Evolutionary conservation across 2,329 filamentous ascomycete genomes (phyloP), one percentile per base, ranked within the genome.

Genomic region (Penicillium sp.): DNA sequence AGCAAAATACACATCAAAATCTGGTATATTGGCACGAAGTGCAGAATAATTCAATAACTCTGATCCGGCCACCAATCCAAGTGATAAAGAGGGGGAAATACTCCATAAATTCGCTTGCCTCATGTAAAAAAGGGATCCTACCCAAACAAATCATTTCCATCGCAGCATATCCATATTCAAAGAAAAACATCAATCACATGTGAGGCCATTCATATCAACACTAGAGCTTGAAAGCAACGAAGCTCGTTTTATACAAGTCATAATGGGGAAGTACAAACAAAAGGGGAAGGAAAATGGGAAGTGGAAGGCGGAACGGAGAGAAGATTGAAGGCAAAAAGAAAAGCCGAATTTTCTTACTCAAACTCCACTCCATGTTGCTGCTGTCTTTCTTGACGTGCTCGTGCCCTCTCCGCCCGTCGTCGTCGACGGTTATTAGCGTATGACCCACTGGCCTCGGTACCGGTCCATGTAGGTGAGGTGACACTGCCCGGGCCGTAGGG

Each of bases 381-480:
- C 53, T 74, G 76, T 66, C 77, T 73, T 48, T 80, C 79, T 57
- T 77, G 71, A 47, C 71, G 70, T 19, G 75, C 72, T 33, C 77
- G 71, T 36, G 77, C 77, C 62, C 82, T 69, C 65, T 84, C 81
- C 14, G 81, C 82, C 49, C 82, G 73, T 64, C 82, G 72, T 54
- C 82, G 70, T 51, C 79, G 69, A 44, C 82, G 74, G 62, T 83
- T 83, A 55, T 77, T 81, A 1, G 80, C 82, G 61, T 82, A 83
- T 52, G 81, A 74, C 29, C 75, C 71, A 59, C 77, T 77, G 18
- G 76, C 74, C 53, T 80, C 79, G 1, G 78, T 81, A 9, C 78
- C 80, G 3, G 76, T 77, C 51, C 68, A 76, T 37, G 76, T 77
- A 56, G 74, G 74, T 0, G 75, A 77, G 4, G 70, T 69, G 47